These are phyloP conservation scores for Solanum sitiens DNA, from an alignment of 257 asterid species.

Conservation along the genomic window DNA sequence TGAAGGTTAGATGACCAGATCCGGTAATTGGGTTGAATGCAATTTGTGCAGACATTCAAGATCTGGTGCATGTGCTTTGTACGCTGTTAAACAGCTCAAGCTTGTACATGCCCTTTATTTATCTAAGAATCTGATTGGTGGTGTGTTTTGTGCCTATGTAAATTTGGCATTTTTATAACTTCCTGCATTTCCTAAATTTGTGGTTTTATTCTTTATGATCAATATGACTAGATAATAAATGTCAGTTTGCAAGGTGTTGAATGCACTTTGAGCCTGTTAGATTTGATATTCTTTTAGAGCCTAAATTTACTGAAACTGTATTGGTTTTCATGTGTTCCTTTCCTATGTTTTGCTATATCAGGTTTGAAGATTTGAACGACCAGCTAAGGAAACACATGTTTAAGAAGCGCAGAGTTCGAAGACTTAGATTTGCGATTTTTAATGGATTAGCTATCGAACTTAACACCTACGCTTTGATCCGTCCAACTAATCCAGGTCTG, in stretches of 20 bases:
- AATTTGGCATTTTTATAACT: background rate
- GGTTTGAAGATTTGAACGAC: constrained; percentile 82
- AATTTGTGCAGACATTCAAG: background rate
- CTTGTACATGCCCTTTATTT: background rate
- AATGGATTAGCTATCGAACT: constrained; percentile 64
- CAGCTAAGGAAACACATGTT: constrained; percentile 86
- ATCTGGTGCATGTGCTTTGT: background rate
- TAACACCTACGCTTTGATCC: constrained; percentile 79
- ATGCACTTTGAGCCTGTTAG: background rate
- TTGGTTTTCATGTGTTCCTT: background rate
- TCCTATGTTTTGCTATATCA: constrained; percentile 16
- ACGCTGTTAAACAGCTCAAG: background rate
- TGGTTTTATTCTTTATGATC: background rate
- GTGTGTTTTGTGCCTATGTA: background rate
- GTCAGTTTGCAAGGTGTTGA: background rate
- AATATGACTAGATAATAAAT: background rate
- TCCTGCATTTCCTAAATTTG: background rate
- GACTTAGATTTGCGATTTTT: constrained; percentile 62
- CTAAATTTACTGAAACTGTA: background rate
- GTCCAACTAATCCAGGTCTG: constrained; percentile 88
- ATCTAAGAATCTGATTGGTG: background rate
- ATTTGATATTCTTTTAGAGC: background rate
- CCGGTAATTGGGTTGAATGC: background rate
- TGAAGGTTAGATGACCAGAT: background rate
- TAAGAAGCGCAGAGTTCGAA: constrained; percentile 88